A percentile compares a stretch with the other conserved stretches of the same genome.
These are phyloP conservation scores for Orbilia quercus DNA, from an alignment of 2,329 filamentous ascomycete species.

Conservation along the genomic window DNA sequence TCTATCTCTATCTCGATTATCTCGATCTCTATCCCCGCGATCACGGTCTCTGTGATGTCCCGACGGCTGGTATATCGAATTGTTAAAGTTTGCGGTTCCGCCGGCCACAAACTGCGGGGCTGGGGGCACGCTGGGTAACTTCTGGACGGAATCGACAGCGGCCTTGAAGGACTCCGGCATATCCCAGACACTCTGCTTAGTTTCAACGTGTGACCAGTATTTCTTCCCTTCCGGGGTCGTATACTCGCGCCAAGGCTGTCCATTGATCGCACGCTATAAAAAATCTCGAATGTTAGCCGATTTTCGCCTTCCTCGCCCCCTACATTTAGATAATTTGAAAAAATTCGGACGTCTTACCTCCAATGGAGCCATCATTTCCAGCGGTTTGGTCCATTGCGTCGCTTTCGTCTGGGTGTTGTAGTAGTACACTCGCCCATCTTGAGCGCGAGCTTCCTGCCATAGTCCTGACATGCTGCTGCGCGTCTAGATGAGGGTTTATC, in stretches of 20 bases:
- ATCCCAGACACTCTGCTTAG: constrained; percentile 92
- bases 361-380: constrained; percentile 83
- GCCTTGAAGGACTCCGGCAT: constrained; percentile 86
- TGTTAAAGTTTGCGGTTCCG: constrained; percentile 65
- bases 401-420: constrained; percentile 86
- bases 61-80: constrained; percentile 56
- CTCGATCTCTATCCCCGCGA: constrained; percentile 66
- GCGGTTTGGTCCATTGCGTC: constrained; percentile 94
- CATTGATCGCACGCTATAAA: constrained; percentile 77
- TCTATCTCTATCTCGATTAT: constrained; percentile 67
- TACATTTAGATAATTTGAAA: constrained; percentile 22
- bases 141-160: constrained; percentile 70
- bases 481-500: constrained; percentile 24
- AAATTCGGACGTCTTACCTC: constrained; percentile 72
- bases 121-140: constrained; percentile 51
- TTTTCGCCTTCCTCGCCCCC: neutral
- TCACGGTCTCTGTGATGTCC: constrained; percentile 59
- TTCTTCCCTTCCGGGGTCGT: constrained; percentile 85
- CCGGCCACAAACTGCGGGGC: constrained; percentile 71
- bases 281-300: constrained; percentile 53
- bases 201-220: constrained; percentile 95
- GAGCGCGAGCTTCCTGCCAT: constrained; percentile 84
- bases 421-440: constrained; percentile 88
- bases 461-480: constrained; percentile 65
- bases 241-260: constrained; percentile 93